Evolutionary conservation across 2,329 filamentous ascomycete genomes (phyloP).

Genomic region (Nothopassalora personata): DNA sequence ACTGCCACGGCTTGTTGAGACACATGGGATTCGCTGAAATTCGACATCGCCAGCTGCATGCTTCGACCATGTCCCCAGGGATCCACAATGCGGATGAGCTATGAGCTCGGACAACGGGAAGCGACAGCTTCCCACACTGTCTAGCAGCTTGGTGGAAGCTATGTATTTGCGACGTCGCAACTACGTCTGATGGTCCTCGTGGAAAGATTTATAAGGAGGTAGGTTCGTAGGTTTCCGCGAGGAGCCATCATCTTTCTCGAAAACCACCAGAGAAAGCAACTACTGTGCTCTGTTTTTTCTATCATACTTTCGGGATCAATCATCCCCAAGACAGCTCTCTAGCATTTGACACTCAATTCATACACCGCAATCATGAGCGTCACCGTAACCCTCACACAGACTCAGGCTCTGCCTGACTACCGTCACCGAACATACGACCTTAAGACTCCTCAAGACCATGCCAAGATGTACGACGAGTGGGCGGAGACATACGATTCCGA

Average conservation of each 20-base stretch:
- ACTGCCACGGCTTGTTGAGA: background rate
- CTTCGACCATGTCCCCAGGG: background rate
- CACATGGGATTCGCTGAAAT: background rate
- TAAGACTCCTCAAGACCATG: slow-evolving; percentile 15
- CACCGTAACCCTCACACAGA: background rate
- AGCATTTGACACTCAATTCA: background rate
- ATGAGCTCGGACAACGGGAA: background rate
- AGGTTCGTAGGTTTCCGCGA: background rate
- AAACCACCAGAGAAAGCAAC: background rate
- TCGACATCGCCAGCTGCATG: background rate
- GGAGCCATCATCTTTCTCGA: background rate
- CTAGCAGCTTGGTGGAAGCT: background rate
- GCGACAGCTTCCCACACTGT: background rate
- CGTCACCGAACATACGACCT: slow-evolving; percentile 9
- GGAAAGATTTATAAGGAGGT: background rate
- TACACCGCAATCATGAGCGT: background rate
- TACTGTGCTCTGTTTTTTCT: background rate
- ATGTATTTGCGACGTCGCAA: background rate
- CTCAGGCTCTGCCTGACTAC: background rate
- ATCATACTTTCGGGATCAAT: background rate
- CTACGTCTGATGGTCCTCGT: background rate
- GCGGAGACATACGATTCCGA: slow-evolving; percentile 43
- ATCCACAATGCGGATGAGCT: background rate
- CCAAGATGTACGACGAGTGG: slow-evolving; percentile 44
- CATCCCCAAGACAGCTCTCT: background rate